Conservation (phyloP, 495 filamentous ascomycete genomes). For the Lineolata rhizophorae region DNA sequence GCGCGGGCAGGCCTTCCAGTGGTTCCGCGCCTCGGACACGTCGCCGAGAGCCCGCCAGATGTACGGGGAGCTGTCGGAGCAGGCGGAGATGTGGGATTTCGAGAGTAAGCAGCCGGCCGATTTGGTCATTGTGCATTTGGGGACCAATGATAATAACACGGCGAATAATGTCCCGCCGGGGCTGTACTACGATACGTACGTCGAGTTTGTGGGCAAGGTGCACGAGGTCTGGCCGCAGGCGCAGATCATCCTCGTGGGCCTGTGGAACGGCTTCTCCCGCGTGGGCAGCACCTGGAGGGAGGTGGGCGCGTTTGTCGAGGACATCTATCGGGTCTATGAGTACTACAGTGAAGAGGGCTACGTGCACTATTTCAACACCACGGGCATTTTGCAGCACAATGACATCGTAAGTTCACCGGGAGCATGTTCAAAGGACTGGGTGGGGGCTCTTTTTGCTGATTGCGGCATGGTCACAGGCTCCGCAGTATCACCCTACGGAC, state of each 20-base stretch:
- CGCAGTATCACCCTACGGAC: slow-evolving; percentile 41
- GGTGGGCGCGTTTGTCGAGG: slow-evolving; percentile 24
- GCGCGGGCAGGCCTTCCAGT: slow-evolving; percentile 35
- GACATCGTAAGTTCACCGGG: slow-evolving; percentile 22
- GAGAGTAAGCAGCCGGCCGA: slow-evolving; percentile 34
- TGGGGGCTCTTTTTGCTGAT: slow-evolving; percentile 1
- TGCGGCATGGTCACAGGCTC: slow-evolving; percentile 14
- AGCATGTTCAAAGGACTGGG: no score
- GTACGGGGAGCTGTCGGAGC: slow-evolving; percentile 24
- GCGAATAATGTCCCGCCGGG: slow-evolving; percentile 32
- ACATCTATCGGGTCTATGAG: slow-evolving; percentile 30
- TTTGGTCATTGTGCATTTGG: slow-evolving; percentile 44
- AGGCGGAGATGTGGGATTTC: slow-evolving; percentile 39
- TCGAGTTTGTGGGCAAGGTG: slow-evolving; percentile 35
- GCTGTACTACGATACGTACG: slow-evolving; percentile 32
- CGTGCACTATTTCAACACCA: slow-evolving; percentile 47
- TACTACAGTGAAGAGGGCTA: slow-evolving; percentile 31
- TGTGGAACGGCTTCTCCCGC: slow-evolving; percentile 36
- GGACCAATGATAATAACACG: slow-evolving; percentile 41
- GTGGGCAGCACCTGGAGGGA: slow-evolving; percentile 31
- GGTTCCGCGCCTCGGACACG: slow-evolving; percentile 42
- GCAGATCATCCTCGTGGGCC: slow-evolving; percentile 41
- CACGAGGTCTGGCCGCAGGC: slow-evolving; percentile 39
- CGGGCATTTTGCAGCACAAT: slow-evolving; percentile 45
- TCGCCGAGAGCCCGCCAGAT: slow-evolving; percentile 26